Evolutionary conservation across 1,284 basidiomycete genomes (phyloP), one percentile per base, ranked within the genome.

Genomic region (Boletus semigastroideus): DNA sequence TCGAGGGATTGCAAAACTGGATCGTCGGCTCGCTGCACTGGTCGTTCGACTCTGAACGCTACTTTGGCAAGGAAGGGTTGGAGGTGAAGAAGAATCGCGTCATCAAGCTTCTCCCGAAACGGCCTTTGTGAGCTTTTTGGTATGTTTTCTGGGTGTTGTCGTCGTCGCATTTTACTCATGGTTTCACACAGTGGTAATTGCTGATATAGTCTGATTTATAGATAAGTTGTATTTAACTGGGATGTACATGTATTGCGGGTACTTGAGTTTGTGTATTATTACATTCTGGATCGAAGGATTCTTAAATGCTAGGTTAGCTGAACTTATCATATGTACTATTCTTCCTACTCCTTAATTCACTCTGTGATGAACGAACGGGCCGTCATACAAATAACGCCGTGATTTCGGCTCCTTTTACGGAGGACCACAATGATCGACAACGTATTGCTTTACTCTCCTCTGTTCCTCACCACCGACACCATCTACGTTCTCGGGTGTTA

Each of bases 381-480:
- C 20, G 16, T 33, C 37, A 12, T 42, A 33, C 14, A 42, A 48
- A 44, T 6, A 6, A n/a, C 20, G 30, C 6, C 13, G 25, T n/a
- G 19, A 31, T 44, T 33, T 11, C 16, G 22, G 14, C 20, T 28
- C 14, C 42, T 36, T 47, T 67, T 43, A 68, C 8, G 64, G 64
- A 34, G 38, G 59, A 19, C 90, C 90, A 67, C 87, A 91, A 31
- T 74, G 74, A 54, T 86, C 80, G 48, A 84, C 72, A 48, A 96
- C 83, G 73, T 94, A 92, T 58, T 82, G 75, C 55, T 78, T 81
- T 20, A 86, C 90, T 55, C 83, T 78, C 63, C 79, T 85, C 73
- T 94, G 92, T 72, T 95, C 94, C 46, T 61, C 49, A 25, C 52
- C 53, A 25, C 92, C 91, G 0, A 96, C 90, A 6, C 94, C 94